Conservation (phyloP, 164 flowering plant genomes). For the Piper longum region DNA sequence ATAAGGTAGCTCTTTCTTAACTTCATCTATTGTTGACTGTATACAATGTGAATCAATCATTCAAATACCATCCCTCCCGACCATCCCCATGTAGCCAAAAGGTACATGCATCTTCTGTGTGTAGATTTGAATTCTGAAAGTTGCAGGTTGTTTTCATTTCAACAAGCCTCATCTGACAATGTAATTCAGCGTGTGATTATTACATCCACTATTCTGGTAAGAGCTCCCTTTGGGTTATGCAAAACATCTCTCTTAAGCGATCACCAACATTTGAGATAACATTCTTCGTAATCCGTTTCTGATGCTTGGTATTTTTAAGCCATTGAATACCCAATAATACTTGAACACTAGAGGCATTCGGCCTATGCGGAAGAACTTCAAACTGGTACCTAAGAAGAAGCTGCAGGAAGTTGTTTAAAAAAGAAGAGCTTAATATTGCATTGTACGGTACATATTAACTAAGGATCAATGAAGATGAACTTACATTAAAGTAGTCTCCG, state of each 20-base stretch:
- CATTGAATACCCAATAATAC: constrained; percentile 69
- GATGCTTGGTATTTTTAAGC: constrained; percentile 70
- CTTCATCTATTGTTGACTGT: too few species aligned
- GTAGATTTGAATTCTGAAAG: too few species aligned
- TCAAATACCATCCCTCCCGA: too few species aligned
- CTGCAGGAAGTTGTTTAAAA: constrained; percentile 29
- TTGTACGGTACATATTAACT: neutral
- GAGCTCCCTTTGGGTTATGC: constrained; percentile 53
- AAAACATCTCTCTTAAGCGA: constrained; percentile 48
- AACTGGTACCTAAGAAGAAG: constrained; percentile 70
- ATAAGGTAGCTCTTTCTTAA: too few species aligned
- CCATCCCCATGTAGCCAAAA: too few species aligned
- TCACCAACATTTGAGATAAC: constrained; percentile 46
- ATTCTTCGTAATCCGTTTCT: constrained; percentile 68
- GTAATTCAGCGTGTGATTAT: neutral
- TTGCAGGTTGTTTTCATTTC: neutral
- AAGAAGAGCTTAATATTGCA: neutral
- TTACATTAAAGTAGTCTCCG: constrained; percentile 78
- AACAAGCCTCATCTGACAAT: neutral
- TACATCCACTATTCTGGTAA: constrained; percentile 1
- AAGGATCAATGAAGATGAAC: constrained; percentile 4
- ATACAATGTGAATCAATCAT: too few species aligned
- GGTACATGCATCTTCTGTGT: too few species aligned
- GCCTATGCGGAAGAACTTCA: constrained; percentile 51
- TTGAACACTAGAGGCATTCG: constrained; percentile 39